A percentile compares a stretch with the other conserved stretches of the same genome.
Evolutionary conservation across 2,329 filamentous ascomycete genomes (phyloP).

Genomic region (Xylariomycetidae sp.): DNA sequence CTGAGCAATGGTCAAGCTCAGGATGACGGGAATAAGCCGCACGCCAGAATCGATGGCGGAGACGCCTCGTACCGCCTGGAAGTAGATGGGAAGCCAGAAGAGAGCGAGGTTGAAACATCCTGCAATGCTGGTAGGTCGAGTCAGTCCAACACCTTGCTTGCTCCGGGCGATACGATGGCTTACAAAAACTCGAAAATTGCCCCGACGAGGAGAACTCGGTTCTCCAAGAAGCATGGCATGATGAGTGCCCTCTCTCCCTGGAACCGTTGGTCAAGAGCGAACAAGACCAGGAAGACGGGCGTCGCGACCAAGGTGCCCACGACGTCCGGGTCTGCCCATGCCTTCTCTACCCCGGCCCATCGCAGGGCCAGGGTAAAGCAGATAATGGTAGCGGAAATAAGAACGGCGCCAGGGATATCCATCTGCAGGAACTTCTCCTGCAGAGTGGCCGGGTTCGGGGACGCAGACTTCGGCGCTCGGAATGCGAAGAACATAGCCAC

Average conservation of each 20-base stretch:
- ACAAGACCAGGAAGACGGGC: conserved; percentile 2
- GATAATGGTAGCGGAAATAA: conserved; percentile 6
- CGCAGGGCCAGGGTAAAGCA: conserved; percentile 8
- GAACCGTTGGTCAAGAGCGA: conserved; percentile 9
- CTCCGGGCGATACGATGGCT: conserved; percentile 2
- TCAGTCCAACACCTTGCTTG: conserved; percentile 2
- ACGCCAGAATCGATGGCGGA: conserved; percentile 2
- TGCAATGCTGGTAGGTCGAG: conserved; percentile 4
- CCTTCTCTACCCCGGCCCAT: conserved; percentile 7
- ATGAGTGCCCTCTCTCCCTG: conserved; percentile 9
- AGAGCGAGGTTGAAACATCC: conserved; percentile 5
- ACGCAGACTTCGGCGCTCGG: conserved; percentile 5
- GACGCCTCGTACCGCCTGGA: conserved; percentile 3
- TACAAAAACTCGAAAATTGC: conserved; percentile 10
- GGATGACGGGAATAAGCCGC: background rate
- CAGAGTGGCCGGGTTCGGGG: conserved; percentile 3
- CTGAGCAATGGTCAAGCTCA: conserved; percentile 4
- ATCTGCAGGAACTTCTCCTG: conserved; percentile 11
- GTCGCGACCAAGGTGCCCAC: conserved; percentile 7
- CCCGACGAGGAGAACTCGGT: conserved; percentile 6
- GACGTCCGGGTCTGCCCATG: conserved; percentile 5
- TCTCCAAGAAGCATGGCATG: conserved; percentile 7
- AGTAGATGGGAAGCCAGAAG: conserved; percentile 5
- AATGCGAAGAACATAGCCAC: conserved; percentile 6
- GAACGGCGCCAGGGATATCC: conserved; percentile 7